A percentile compares a stretch with the other conserved stretches of the same genome.
phyloP scores from a whole-genome alignment of 441 rosid genomes.

The Theobroma grandiflorum region DNA sequence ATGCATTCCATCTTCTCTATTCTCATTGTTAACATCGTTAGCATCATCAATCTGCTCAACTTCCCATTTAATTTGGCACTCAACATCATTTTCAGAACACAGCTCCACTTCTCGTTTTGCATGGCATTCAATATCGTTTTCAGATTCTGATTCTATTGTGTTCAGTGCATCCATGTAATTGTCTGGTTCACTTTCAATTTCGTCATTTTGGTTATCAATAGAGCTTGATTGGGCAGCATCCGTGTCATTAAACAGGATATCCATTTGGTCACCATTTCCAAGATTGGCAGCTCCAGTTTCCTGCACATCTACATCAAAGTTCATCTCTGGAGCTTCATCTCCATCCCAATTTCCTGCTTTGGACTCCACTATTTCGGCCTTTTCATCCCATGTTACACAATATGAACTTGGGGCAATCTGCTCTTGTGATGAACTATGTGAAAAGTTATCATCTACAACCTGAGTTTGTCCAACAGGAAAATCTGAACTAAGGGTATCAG shows the following conservation, averaged over 20 bases:
- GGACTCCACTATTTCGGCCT: conserved; percentile 66
- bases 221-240: conserved; percentile 41
- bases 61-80: conserved; percentile 29
- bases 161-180: conserved; percentile 87
- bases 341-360: conserved; percentile 36
- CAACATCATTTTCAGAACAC: conserved; percentile 27
- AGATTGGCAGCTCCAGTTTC: conserved; percentile 31
- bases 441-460: conserved; percentile 40
- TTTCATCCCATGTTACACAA: conserved; percentile 83
- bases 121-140: conserved; percentile 58
- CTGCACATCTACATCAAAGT: conserved; percentile 27
- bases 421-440: conserved; percentile 48
- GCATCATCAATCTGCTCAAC: conserved; percentile 11
- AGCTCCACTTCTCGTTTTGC: conserved; percentile 58
- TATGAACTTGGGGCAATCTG: conserved; percentile 49
- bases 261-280: conserved; percentile 39
- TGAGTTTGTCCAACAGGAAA: conserved; percentile 50
- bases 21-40: conserved; percentile 35
- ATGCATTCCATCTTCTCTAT: conserved; percentile 31
- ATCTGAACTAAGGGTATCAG: conserved; percentile 50
- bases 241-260: conserved; percentile 36
- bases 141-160: conserved; percentile 86
- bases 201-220: conserved; percentile 44
- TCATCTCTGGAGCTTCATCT: conserved; percentile 41
- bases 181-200: conserved; percentile 84